Evolutionary conservation across 495 filamentous ascomycete genomes (phyloP), one percentile per base, ranked within the genome.

Genomic region (Podospora comata): DNA sequence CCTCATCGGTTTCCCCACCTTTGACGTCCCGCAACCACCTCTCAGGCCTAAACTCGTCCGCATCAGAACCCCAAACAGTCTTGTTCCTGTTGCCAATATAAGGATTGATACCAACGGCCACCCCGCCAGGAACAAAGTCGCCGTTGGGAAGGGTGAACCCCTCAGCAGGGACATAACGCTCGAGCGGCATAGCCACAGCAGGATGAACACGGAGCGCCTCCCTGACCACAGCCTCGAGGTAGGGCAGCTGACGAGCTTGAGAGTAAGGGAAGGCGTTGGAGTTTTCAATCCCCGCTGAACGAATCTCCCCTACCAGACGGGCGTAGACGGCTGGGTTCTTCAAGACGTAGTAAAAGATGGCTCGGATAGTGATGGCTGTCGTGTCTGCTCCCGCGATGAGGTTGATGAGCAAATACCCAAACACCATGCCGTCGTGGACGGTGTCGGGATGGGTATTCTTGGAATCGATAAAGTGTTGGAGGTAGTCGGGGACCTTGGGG

Each of bases 191-290:
- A 0, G 83, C 81, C 0, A 83, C 78, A 0, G 83, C 82, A 0
- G 89, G 85, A 71, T 89, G 83, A 1, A 90, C 62, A 1, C 89
- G 83, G 72, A 91, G 78, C 0, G 81, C 80, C 74, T 92, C 90
- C 67, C 89, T 86, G 65, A 92, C 83, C 18, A 86, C 83, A 1
- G 89, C 87, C 56, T 87, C 84, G 13, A 91, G 81, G 67, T 90
- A 92, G 0, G 82, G 84, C 11, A 91, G 54, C 27, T 55, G 34
- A 1, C 71, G 68, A 2, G 70, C 70, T 5, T 57, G 67, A 28
- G 53, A 68, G 56, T 73, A 74, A 4, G 74, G 67, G 15, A 59
- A 72, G 6, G 67, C 44, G 7, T 60, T 30, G 30, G 67, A 60
- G 11, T 23, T 56, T 13, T 32, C 32, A 0, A 62, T 30, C 1